Conservation (phyloP, 208 protist genomes). For the Pavlovales sp. region DNA sequence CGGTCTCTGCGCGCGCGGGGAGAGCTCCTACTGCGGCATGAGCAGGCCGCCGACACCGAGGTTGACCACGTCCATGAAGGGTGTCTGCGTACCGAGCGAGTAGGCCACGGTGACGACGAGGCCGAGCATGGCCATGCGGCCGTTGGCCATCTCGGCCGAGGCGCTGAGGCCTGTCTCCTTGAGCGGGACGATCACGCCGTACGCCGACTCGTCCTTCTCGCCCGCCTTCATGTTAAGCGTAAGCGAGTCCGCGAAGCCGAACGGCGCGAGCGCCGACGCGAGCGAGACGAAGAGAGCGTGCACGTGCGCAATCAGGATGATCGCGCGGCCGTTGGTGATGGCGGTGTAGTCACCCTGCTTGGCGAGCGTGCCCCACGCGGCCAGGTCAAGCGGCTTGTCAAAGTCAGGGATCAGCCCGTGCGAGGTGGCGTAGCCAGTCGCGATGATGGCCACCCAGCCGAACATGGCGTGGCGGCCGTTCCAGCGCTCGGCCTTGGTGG, state of each 20-base stretch:
- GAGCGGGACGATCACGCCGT: background rate
- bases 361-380: constrained; percentile 40
- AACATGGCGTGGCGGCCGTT: constrained; percentile 56
- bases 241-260: constrained; percentile 32
- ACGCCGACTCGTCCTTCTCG: constrained; percentile 7
- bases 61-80: constrained; percentile 42
- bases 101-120: constrained; percentile 20
- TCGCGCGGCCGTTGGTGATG: constrained; percentile 48
- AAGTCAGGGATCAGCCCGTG: constrained; percentile 36
- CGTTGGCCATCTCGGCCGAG: constrained; percentile 44
- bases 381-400: constrained; percentile 10
- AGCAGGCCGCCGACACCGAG: constrained; percentile 27
- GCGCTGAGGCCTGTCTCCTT: constrained; percentile 20
- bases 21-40: background rate
- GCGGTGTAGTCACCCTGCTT: background rate
- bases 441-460: constrained; percentile 33
- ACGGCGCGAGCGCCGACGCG: constrained; percentile 18
- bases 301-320: constrained; percentile 52
- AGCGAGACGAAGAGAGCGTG: constrained; percentile 31
- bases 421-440: constrained; percentile 25
- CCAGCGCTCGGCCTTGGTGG: constrained; percentile 49
- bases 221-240: background rate
- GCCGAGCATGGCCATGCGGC: constrained; percentile 50
- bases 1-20: too few species aligned
- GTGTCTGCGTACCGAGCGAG: constrained; percentile 13